Base-by-base conservation (phyloP, 306 rosid genomes). In the Vigna unguiculata region DNA sequence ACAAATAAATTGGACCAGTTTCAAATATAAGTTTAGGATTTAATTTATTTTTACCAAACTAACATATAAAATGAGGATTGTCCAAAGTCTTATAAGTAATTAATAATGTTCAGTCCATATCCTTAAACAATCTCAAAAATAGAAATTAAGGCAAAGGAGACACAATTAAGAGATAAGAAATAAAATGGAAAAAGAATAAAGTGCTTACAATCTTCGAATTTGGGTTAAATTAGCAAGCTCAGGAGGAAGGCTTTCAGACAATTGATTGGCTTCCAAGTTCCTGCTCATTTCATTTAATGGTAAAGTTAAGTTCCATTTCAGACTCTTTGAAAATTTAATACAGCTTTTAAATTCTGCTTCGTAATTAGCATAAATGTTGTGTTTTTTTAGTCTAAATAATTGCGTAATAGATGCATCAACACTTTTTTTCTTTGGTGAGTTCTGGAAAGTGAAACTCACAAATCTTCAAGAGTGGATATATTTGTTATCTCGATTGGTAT, bases 401-500 rank as follows among this genome's bases (percentile, higher is more conserved):
- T 38, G 41, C 10, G 8, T 38, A 7, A 38, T 8, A 9, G 0
- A 38, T 38, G 41, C 41, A 7, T 7, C 41, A 38, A 38, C 10
- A 36, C 41, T 36, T 7, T 36, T 7, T 7, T 36, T 30, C 4
- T 34, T 0, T 41, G 14, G 6, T 48, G 8, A 36, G 40, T 49
- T 11, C 9, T n/a, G 52, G 13, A 64, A 40, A 2, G 9, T 72
- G 71, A 30, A 79, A 86, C 98, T 87, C 75, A 93, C 98, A 93
- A 83, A 21, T 67, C 78, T 71, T 22, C 14, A 38, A 93, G 89
- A 75, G 93, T 88, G 73, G 86, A 62, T 71, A 91, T 90, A 67
- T 86, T 87, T 72, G 69, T 90, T 9, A 93, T 69, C 86, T 84
- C 98, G 70, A 7, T 25, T 8, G 98, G 98, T 48, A 91, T 83